phyloP scores from a whole-genome alignment of 495 filamentous ascomycete genomes.

The Chaetomium tenue region DNA sequence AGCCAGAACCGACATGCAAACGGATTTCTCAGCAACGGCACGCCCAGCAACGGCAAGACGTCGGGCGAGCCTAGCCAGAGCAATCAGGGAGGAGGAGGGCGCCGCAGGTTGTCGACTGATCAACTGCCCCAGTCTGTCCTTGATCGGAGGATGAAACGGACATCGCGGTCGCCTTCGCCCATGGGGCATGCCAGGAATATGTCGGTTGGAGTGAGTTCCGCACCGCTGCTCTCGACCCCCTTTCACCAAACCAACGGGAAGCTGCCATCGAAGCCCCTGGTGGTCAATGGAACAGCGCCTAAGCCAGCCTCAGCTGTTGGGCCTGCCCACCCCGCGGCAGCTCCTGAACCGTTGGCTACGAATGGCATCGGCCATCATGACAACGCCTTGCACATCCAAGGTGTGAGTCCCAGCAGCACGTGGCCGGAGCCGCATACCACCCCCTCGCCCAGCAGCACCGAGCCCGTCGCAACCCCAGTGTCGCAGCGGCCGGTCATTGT shows the following conservation, averaged over 20 bases:
- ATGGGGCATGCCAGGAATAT: slow-evolving; percentile 47
- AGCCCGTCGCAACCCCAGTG: slow-evolving; percentile 33
- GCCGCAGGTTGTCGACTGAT: slow-evolving; percentile 50
- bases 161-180: slow-evolving; percentile 56
- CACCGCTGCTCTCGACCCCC: slow-evolving; percentile 37
- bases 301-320: slow-evolving; percentile 28
- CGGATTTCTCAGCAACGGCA: slow-evolving; percentile 19
- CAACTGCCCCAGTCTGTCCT: slow-evolving; percentile 51
- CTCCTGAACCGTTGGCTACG: slow-evolving; percentile 27
- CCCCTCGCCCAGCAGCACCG: slow-evolving; percentile 21
- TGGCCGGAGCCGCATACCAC: slow-evolving; percentile 28
- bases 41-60: slow-evolving; percentile 40
- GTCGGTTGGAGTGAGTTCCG: slow-evolving; percentile 44
- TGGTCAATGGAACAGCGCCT: slow-evolving; percentile 48
- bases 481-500: slow-evolving; percentile 49
- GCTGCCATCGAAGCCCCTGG: slow-evolving; percentile 40
- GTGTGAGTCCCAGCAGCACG: slow-evolving; percentile 24
- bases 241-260: slow-evolving; percentile 34
- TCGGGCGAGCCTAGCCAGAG: slow-evolving; percentile 46
- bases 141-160: slow-evolving; percentile 50
- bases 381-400: slow-evolving; percentile 45
- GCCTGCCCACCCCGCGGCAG: slow-evolving; percentile 24
- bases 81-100: slow-evolving; percentile 33
- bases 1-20: slow-evolving; percentile 38
- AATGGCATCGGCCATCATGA: slow-evolving; percentile 35